Conservation (phyloP, 805 yeast genomes). For the Metschnikowia gelsemii region DNA sequence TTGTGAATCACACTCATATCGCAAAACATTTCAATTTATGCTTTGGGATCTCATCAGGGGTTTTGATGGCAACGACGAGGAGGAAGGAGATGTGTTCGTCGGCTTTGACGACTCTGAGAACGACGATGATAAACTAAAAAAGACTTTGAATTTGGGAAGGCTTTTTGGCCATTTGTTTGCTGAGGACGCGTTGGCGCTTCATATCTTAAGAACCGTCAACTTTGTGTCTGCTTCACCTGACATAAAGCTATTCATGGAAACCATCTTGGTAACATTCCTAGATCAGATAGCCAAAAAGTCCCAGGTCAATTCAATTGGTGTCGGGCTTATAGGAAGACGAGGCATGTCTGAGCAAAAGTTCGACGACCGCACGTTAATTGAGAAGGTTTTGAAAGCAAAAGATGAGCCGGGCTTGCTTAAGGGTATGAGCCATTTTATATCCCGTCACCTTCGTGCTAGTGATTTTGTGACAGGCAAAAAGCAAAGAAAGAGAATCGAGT, state of each 20-base stretch:
- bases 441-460: slow-evolving; percentile 45
- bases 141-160: slow-evolving; percentile 70
- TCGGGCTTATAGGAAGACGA: slow-evolving; percentile 35
- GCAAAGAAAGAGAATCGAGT: slow-evolving; percentile 56
- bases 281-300: slow-evolving; percentile 64
- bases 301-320: slow-evolving; percentile 47
- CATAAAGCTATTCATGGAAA: slow-evolving; percentile 67
- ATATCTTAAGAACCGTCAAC: slow-evolving; percentile 69
- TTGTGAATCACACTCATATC: slow-evolving; percentile 69
- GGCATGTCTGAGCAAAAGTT: slow-evolving; percentile 37
- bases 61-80: slow-evolving; percentile 51
- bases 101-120: slow-evolving; percentile 37
- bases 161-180: slow-evolving; percentile 76
- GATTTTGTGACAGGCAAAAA: slow-evolving; percentile 52
- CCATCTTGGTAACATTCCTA: slow-evolving; percentile 65
- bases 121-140: slow-evolving; percentile 57
- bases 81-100: slow-evolving; percentile 36
- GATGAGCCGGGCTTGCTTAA: slow-evolving; percentile 58
- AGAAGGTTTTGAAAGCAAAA: slow-evolving; percentile 51
- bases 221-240: slow-evolving; percentile 68
- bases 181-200: slow-evolving; percentile 71
- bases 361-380: slow-evolving; percentile 50
- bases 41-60: slow-evolving; percentile 84
- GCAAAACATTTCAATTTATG: slow-evolving; percentile 83
- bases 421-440: slow-evolving; percentile 65